These are phyloP conservation scores for Aureobasidium mangrovei DNA, from an alignment of 2,329 filamentous ascomycete species.

Conservation along the genomic window DNA sequence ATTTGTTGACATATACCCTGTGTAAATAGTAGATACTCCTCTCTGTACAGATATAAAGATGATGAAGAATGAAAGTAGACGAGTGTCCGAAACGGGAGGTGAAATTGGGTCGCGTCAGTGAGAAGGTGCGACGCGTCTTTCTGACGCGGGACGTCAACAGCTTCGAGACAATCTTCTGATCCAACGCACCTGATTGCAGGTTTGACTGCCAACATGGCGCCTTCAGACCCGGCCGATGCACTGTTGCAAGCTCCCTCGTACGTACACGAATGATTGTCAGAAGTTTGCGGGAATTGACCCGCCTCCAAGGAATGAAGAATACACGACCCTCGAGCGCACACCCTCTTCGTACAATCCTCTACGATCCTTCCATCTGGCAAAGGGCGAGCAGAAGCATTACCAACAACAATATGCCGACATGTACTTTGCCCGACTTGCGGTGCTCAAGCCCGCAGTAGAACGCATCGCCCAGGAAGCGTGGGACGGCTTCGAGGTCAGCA, in stretches of 20 bases:
- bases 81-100: background rate
- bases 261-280: background rate
- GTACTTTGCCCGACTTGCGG: conserved; percentile 86
- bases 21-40: conserved; percentile 11
- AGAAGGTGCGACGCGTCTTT: conserved; percentile 9
- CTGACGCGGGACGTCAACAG: background rate
- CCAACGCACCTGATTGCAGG: background rate
- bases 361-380: conserved; percentile 63
- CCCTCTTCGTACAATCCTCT: conserved; percentile 63
- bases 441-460: conserved; percentile 78
- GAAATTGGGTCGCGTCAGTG: conserved; percentile 4
- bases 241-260: conserved; percentile 18
- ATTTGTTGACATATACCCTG: conserved; percentile 15
- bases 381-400: conserved; percentile 58
- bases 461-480: conserved; percentile 65
- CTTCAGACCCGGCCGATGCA: conserved; percentile 8
- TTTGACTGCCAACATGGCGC: conserved; percentile 7
- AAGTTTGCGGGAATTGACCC: background rate
- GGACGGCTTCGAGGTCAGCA: conserved; percentile 55
- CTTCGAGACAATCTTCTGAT: background rate
- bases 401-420: conserved; percentile 95
- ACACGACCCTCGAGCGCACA: conserved; percentile 42
- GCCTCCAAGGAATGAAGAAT: conserved; percentile 1
- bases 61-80: background rate
- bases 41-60: conserved; percentile 4